These are phyloP conservation scores for Suaeda aralocaspica DNA, from an alignment of 148 eudicot species.

Conservation along the genomic window DNA sequence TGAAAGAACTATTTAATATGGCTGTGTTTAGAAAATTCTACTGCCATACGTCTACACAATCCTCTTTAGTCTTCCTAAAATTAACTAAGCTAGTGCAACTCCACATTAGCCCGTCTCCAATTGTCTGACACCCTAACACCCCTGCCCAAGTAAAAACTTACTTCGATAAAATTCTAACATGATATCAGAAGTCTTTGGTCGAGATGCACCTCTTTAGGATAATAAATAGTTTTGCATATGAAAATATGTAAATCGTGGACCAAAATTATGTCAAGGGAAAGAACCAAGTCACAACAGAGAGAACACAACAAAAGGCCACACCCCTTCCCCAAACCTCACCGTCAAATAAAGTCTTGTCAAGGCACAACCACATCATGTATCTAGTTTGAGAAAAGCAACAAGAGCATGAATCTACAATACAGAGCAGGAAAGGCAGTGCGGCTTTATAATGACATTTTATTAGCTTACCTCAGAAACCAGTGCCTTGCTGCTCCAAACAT, in stretches of 20 bases:
- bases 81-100: not conserved
- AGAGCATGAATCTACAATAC: not conserved
- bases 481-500: conserved; percentile 90
- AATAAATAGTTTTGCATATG: too few relatives aligned
- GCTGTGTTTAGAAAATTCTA: not conserved
- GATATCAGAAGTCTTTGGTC: not conserved
- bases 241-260: not conserved
- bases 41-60: not conserved
- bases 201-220: not conserved
- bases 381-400: not conserved
- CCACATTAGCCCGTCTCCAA: not conserved
- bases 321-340: too few relatives aligned
- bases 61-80: not conserved
- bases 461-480: conserved; percentile 79
- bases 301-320: too few relatives aligned
- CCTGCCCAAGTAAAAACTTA: not conserved
- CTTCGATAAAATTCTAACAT: not conserved
- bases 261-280: not conserved
- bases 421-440: not conserved
- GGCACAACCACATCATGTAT: not conserved
- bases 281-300: not conserved
- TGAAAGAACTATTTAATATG: too few relatives aligned
- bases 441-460: not conserved
- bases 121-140: too few relatives aligned
- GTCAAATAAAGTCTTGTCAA: too few relatives aligned